These are phyloP conservation scores for Millerozyma miso DNA, from an alignment of 805 yeast species.

Conservation along the genomic window DNA sequence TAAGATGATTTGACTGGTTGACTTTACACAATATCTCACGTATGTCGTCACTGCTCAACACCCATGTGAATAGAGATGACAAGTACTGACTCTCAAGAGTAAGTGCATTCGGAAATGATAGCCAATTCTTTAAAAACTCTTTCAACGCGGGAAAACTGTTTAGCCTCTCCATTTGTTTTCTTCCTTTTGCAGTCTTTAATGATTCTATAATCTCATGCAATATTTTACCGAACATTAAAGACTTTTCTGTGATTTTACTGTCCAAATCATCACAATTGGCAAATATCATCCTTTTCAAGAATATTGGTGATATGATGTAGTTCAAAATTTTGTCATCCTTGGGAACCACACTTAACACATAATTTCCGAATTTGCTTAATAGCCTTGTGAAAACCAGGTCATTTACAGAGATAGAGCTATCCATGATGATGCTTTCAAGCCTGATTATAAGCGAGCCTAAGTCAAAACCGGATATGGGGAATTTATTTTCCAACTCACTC, in stretches of 20 bases:
- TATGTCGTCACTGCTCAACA: background rate
- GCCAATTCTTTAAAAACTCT: background rate
- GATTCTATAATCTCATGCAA: constrained; percentile 27
- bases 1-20: background rate
- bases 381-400: constrained; percentile 27
- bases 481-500: constrained; percentile 16
- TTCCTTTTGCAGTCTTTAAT: background rate
- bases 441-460: constrained; percentile 42
- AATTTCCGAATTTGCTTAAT: constrained; percentile 44
- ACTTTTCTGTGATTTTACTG: background rate
- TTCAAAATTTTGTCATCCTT: constrained; percentile 9
- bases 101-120: too few relatives aligned
- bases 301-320: constrained; percentile 18
- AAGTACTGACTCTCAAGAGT: background rate
- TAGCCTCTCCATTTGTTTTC: background rate
- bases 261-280: background rate
- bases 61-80: background rate
- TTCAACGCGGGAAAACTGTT: background rate
- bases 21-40: background rate
- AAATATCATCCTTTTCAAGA: constrained; percentile 23
- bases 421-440: constrained; percentile 25
- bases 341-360: constrained; percentile 9
- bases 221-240: constrained; percentile 22
- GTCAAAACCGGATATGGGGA: constrained; percentile 47
- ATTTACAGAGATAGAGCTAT: constrained; percentile 15